phyloP scores from a whole-genome alignment of 805 yeast genomes.

The Nakazawaea ernobii region DNA sequence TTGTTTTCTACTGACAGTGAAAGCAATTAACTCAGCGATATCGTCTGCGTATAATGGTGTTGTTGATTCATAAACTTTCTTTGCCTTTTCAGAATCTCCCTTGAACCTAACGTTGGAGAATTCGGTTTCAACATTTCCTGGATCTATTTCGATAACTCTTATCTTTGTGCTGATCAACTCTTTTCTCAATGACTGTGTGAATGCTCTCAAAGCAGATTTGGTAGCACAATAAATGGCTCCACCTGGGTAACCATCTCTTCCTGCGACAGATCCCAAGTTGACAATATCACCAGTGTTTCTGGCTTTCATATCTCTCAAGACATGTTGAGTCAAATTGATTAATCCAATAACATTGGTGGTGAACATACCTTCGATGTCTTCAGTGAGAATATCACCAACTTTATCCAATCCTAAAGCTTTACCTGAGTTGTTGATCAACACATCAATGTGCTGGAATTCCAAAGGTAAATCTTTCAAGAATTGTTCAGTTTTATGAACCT shows the following conservation, averaged over 20 bases:
- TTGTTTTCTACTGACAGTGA: constrained; percentile 48
- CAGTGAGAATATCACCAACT: constrained; percentile 31
- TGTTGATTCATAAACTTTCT: constrained; percentile 48
- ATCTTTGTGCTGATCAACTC: constrained; percentile 67
- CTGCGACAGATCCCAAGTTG: constrained; percentile 66
- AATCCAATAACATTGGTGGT: constrained; percentile 42
- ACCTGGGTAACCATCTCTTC: constrained; percentile 64
- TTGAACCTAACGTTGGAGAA: constrained; percentile 55
- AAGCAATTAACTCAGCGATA: constrained; percentile 56
- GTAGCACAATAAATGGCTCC: constrained; percentile 70
- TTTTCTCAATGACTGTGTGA: constrained; percentile 58
- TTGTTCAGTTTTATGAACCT: constrained; percentile 41
- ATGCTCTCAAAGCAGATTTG: constrained; percentile 56
- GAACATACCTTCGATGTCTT: constrained; percentile 37
- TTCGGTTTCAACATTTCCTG: constrained; percentile 68
- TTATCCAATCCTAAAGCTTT: constrained; percentile 39
- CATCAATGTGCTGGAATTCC: constrained; percentile 54
- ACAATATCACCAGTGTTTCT: constrained; percentile 51
- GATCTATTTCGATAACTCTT: constrained; percentile 61
- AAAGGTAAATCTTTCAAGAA: constrained; percentile 48
- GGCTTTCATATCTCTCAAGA: constrained; percentile 34
- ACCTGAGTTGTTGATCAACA: constrained; percentile 59
- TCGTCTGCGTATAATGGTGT: constrained; percentile 54
- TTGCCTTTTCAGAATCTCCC: constrained; percentile 50
- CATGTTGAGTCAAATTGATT: constrained; percentile 37